Percentiles rank a stretch among this genome's conserved stretches.
These are phyloP conservation scores for Nemania sp. DNA, from an alignment of 2,329 filamentous ascomycete species.

Conservation along the genomic window DNA sequence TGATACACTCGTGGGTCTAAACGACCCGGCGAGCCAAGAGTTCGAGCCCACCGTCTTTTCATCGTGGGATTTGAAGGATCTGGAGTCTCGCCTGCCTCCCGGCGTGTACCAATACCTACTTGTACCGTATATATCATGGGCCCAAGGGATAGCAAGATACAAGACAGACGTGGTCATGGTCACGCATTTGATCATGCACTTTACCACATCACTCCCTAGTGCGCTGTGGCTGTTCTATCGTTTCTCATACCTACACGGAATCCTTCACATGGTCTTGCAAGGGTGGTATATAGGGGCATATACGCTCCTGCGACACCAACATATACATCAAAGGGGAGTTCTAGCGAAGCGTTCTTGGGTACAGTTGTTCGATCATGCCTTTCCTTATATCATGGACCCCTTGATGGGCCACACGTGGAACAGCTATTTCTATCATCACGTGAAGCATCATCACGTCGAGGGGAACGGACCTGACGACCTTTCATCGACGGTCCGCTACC, in stretches of 20 bases:
- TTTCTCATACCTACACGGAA: constrained; percentile 76
- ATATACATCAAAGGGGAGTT: constrained; percentile 82
- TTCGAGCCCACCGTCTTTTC: constrained; percentile 63
- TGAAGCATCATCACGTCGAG: constrained; percentile 88
- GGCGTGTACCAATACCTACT: constrained; percentile 42
- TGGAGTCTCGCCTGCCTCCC: constrained; percentile 51
- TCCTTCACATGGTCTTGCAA: constrained; percentile 74
- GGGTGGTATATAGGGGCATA: constrained; percentile 78
- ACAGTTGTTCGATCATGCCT: constrained; percentile 68
- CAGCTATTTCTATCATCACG: constrained; percentile 86
- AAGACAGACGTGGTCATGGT: constrained; percentile 77
- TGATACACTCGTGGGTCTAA: constrained; percentile 55
- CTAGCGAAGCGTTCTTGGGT: constrained; percentile 63
- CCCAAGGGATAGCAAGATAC: constrained; percentile 43
- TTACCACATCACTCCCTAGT: constrained; percentile 76
- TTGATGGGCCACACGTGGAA: constrained; percentile 89
- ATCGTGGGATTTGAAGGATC: constrained; percentile 55
- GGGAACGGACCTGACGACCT: constrained; percentile 82
- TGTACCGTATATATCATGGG: constrained; percentile 47
- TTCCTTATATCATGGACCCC: constrained; percentile 80
- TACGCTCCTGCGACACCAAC: constrained; percentile 86
- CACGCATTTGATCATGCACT: constrained; percentile 80
- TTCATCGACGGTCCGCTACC: constrained; percentile 80
- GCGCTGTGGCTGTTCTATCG: constrained; percentile 71
- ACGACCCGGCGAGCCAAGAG: constrained; percentile 54